Evolutionary conservation across 352 stramenopile genomes (phyloP).

Genomic region (Globisporangium echinulatum): DNA sequence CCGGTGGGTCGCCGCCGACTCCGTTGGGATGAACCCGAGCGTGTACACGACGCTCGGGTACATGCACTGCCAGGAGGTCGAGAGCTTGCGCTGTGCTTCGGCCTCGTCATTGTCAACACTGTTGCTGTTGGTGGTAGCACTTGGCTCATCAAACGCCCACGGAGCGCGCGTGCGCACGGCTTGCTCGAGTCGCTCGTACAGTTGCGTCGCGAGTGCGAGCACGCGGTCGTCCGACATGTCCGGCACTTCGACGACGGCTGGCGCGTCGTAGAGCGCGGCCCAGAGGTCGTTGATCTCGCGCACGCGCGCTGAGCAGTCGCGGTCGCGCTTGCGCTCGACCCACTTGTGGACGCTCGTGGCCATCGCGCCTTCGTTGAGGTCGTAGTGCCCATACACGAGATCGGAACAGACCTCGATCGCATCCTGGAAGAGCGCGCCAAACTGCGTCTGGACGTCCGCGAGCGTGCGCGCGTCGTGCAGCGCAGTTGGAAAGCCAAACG

Average conservation of each 20-base stretch:
- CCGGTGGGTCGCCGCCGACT: slow-evolving; percentile 33
- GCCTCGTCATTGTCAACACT: slow-evolving; percentile 8
- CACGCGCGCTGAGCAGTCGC: slow-evolving; percentile 61
- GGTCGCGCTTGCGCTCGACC: slow-evolving; percentile 66
- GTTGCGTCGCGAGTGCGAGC: slow-evolving; percentile 32
- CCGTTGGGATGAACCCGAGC: slow-evolving; percentile 52
- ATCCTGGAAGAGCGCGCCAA: slow-evolving; percentile 74
- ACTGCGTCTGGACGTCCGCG: slow-evolving; percentile 67
- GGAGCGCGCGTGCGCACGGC: slow-evolving; percentile 49
- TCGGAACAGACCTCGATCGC: slow-evolving; percentile 83
- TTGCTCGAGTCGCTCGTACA: slow-evolving; percentile 33
- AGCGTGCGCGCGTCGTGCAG: slow-evolving; percentile 54
- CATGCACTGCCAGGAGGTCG: slow-evolving; percentile 42
- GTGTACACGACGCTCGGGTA: slow-evolving; percentile 69
- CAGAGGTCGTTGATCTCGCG: slow-evolving; percentile 76
- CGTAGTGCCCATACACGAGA: slow-evolving; percentile 70
- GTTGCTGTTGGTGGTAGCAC: background rate
- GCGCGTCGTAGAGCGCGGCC: slow-evolving; percentile 52
- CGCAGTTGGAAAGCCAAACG: slow-evolving; percentile 61
- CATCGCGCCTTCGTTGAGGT: slow-evolving; percentile 76
- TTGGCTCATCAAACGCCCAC: slow-evolving; percentile 40
- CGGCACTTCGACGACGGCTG: slow-evolving; percentile 61
- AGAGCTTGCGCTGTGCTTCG: slow-evolving; percentile 14
- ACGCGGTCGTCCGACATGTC: slow-evolving; percentile 41
- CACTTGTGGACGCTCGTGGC: slow-evolving; percentile 86